phyloP scores from a whole-genome alignment of 176 grass and related monocot species.

The Carex myosuroides region DNA sequence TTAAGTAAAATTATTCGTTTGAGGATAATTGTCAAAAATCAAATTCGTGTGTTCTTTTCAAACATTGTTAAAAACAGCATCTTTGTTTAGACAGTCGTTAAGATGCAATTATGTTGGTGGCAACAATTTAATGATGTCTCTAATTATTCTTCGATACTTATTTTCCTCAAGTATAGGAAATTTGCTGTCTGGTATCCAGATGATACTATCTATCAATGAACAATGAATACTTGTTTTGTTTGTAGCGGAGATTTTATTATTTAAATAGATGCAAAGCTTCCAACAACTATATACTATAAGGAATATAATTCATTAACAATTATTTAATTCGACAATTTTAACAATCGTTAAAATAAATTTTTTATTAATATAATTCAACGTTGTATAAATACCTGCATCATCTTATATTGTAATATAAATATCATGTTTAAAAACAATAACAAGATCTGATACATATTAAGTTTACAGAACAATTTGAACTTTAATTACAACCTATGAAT shows the following conservation, averaged over 20 bases:
- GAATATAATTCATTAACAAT: neutral
- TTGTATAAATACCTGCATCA: neutral
- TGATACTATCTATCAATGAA: neutral
- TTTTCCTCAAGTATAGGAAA: neutral
- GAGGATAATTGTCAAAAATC: too few relatives aligned
- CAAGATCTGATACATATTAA: too few relatives aligned
- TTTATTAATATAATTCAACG: neutral
- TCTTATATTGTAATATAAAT: neutral
- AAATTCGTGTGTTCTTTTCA: too few relatives aligned
- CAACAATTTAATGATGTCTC: neutral
- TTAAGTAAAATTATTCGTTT: too few relatives aligned
- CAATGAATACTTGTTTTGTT: conserved; percentile 10
- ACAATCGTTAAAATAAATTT: neutral
- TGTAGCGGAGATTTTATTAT: neutral
- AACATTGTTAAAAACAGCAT: too few relatives aligned
- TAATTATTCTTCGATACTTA: neutral
- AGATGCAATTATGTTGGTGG: neutral
- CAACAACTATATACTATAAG: neutral
- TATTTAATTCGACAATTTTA: neutral
- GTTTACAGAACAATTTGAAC: too few relatives aligned
- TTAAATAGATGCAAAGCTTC: neutral
- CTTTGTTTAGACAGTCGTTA: neutral
- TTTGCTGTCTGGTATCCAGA: neutral
- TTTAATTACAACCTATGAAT: too few relatives aligned
- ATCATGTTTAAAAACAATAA: neutral